A percentile compares a stretch with the other conserved stretches of the same genome.
Evolutionary conservation across 805 yeast species (phyloP).

Genomic region (Candida endomychidarum): DNA sequence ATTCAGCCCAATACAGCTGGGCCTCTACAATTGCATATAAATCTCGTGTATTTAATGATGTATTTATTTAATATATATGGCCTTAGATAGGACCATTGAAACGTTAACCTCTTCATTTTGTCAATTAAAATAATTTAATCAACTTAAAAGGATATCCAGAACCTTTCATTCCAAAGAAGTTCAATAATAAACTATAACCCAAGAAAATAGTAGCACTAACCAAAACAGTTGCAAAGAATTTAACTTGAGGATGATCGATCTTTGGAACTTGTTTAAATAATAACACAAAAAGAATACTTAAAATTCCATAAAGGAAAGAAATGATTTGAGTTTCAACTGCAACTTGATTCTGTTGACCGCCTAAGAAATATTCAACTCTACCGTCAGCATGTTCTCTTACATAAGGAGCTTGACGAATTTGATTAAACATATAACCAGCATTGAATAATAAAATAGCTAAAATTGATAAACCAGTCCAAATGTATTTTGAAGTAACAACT

Average conservation of each 20-base stretch:
- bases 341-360: slow-evolving; percentile 73
- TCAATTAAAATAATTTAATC: slow-evolving; percentile 8
- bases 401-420: slow-evolving; percentile 73
- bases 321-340: slow-evolving; percentile 90
- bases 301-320: slow-evolving; percentile 66
- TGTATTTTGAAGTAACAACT: slow-evolving; percentile 48
- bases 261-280: slow-evolving; percentile 59
- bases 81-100: too few species aligned
- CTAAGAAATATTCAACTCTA: slow-evolving; percentile 34
- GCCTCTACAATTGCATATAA: too few species aligned
- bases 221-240: slow-evolving; percentile 47
- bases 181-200: slow-evolving; percentile 61
- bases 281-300: slow-evolving; percentile 59
- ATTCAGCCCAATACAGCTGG: too few species aligned
- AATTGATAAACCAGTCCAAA: slow-evolving; percentile 76
- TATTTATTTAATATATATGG: too few species aligned
- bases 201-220: slow-evolving; percentile 49
- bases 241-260: slow-evolving; percentile 43
- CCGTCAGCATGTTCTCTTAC: slow-evolving; percentile 46
- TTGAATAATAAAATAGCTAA: slow-evolving; percentile 67
- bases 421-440: slow-evolving; percentile 92
- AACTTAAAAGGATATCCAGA: slow-evolving; percentile 75
- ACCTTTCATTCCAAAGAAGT: slow-evolving; percentile 68
- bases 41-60: too few species aligned
- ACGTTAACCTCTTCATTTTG: too few species aligned